These are phyloP conservation scores for Geranium incanum DNA, from an alignment of 441 rosid genomes.

Conservation along the genomic window DNA sequence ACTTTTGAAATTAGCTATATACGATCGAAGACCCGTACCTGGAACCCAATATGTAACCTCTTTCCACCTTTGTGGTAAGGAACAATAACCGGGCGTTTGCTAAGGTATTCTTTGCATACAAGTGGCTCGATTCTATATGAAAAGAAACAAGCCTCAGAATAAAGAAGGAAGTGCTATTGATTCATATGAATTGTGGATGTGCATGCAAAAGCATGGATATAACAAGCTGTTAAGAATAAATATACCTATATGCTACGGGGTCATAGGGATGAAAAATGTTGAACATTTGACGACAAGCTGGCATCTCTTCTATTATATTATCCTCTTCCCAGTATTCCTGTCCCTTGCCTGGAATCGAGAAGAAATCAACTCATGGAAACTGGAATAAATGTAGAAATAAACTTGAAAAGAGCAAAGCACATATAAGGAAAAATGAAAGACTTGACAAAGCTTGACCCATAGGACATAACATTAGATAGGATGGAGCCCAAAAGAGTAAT, in stretches of 20 bases:
- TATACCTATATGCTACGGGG: constrained; percentile 98
- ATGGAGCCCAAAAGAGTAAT: neutral
- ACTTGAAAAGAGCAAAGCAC: neutral
- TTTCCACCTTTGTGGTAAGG: constrained; percentile 98
- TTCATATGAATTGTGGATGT: neutral
- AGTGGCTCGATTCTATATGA: constrained; percentile 77
- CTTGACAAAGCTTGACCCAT: neutral
- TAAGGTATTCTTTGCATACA: constrained; percentile 71
- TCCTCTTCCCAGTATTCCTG: constrained; percentile 81
- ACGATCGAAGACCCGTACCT: constrained; percentile 34
- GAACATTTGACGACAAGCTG: constrained; percentile 92
- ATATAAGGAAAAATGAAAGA: neutral
- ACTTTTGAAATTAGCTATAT: constrained; percentile 1
- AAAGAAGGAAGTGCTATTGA: neutral
- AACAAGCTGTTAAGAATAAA: constrained; percentile 13
- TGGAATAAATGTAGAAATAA: constrained; percentile 3
- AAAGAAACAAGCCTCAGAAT: constrained; percentile 19
- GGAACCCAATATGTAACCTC: constrained; percentile 89
- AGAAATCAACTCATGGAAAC: neutral
- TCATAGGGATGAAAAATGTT: constrained; percentile 96
- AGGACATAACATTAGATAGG: neutral
- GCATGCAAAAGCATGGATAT: neutral
- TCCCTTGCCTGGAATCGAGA: constrained; percentile 60
- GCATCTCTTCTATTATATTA: constrained; percentile 80
- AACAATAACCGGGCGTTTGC: constrained; percentile 68